phyloP scores from a whole-genome alignment of 495 filamentous ascomycete genomes.

The Talaromyces wortmannii region DNA sequence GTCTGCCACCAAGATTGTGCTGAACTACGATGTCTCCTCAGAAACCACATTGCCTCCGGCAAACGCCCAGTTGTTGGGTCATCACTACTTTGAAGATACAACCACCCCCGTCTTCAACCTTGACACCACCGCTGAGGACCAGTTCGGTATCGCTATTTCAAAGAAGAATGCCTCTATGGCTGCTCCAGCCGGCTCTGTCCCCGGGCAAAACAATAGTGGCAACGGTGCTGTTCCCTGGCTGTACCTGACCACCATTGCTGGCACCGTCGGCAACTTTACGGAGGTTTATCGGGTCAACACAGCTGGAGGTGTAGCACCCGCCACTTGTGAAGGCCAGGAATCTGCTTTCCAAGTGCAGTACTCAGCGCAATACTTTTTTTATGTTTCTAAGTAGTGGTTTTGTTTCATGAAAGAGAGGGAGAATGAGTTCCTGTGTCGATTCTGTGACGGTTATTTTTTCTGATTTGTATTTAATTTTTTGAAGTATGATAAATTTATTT shows the following conservation, averaged over 20 bases:
- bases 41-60: slow-evolving; percentile 32
- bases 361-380: slow-evolving; percentile 67
- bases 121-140: slow-evolving; percentile 43
- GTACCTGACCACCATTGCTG: slow-evolving; percentile 40
- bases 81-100: slow-evolving; percentile 66
- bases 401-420: no score
- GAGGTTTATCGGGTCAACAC: slow-evolving; percentile 85
- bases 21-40: slow-evolving; percentile 35
- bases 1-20: slow-evolving; percentile 31
- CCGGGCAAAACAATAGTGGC: slow-evolving; percentile 41
- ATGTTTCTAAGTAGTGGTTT: slow-evolving; percentile 7
- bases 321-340: slow-evolving; percentile 62
- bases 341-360: slow-evolving; percentile 68
- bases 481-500: background rate
- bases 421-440: no score
- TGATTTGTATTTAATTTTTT: background rate
- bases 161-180: slow-evolving; percentile 45
- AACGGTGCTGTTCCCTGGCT: slow-evolving; percentile 57
- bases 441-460: background rate
- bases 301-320: slow-evolving; percentile 70
- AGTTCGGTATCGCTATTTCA: slow-evolving; percentile 55
- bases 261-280: slow-evolving; percentile 55
- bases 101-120: slow-evolving; percentile 76
- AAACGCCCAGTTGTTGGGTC: slow-evolving; percentile 58
- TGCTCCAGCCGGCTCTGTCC: slow-evolving; percentile 53